A percentile compares a stretch with the other conserved stretches of the same genome.
phyloP scores from a whole-genome alignment of 257 asterid genomes.

The Lycium barbarum region DNA sequence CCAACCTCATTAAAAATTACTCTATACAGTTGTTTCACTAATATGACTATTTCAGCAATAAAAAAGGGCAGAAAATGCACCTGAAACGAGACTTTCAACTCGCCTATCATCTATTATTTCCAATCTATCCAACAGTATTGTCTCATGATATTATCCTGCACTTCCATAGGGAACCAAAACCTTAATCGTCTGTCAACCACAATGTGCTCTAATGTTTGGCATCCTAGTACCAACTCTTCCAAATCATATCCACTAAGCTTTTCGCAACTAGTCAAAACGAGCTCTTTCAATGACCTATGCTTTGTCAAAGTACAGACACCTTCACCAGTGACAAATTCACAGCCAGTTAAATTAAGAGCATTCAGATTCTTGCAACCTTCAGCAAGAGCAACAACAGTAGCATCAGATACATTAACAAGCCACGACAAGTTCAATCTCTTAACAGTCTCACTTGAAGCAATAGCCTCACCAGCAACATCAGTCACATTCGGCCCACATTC shows the following conservation, averaged over 20 bases:
- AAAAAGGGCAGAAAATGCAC: background rate
- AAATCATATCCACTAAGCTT: constrained; percentile 34
- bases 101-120: constrained; percentile 23
- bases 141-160: constrained; percentile 33
- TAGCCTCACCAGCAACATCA: constrained; percentile 26
- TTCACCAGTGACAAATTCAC: constrained; percentile 33
- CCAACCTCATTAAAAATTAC: background rate
- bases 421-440: constrained; percentile 43
- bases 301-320: constrained; percentile 38
- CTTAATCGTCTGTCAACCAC: constrained; percentile 36
- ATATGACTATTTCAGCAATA: background rate
- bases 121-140: constrained; percentile 36
- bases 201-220: constrained; percentile 35
- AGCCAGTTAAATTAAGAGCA: constrained; percentile 40
- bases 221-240: constrained; percentile 39
- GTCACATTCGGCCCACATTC: constrained; percentile 43
- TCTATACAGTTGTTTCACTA: background rate
- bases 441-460: constrained; percentile 32
- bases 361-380: constrained; percentile 35
- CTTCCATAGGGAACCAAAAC: constrained; percentile 33
- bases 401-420: constrained; percentile 38
- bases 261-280: constrained; percentile 31
- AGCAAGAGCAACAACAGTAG: constrained; percentile 37
- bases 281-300: constrained; percentile 36
- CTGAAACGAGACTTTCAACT: background rate